These are phyloP conservation scores for Mucor sp. DNA, from an alignment of 371 early-diverging fungal genomes.

Conservation along the genomic window DNA sequence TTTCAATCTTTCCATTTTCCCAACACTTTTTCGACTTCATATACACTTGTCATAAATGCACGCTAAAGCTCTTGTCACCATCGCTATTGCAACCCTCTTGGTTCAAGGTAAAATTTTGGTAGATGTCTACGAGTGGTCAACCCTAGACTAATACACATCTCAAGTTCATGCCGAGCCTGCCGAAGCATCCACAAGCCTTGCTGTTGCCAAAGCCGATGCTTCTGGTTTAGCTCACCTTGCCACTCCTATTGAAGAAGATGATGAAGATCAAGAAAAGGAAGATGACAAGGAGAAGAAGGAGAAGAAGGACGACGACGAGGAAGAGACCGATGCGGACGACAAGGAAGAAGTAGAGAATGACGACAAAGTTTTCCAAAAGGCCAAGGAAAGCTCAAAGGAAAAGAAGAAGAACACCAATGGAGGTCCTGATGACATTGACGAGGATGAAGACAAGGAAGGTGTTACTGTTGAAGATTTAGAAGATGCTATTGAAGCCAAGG, in stretches of 20 bases:
- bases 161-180: conserved; percentile 1
- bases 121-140: background rate
- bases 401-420: background rate
- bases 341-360: background rate
- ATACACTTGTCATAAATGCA: conserved; percentile 12
- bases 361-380: background rate
- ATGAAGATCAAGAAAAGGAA: background rate
- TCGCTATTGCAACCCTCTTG: conserved; percentile 20
- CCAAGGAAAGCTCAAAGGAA: background rate
- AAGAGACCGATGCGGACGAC: too few species aligned
- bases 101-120: conserved; percentile 9
- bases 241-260: background rate
- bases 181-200: background rate
- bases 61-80: conserved; percentile 17
- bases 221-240: background rate
- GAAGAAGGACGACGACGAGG: background rate
- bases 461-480: background rate
- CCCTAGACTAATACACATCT: background rate
- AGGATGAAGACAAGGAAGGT: background rate
- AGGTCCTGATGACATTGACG: conserved; percentile 2
- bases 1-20: background rate
- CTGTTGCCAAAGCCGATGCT: background rate
- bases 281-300: background rate
- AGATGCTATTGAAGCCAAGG: background rate
- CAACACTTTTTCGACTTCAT: background rate